Evolutionary conservation across 208 protist species (phyloP), one percentile per base, ranked within the genome.

Genomic region (Crithidia thermophila): DNA sequence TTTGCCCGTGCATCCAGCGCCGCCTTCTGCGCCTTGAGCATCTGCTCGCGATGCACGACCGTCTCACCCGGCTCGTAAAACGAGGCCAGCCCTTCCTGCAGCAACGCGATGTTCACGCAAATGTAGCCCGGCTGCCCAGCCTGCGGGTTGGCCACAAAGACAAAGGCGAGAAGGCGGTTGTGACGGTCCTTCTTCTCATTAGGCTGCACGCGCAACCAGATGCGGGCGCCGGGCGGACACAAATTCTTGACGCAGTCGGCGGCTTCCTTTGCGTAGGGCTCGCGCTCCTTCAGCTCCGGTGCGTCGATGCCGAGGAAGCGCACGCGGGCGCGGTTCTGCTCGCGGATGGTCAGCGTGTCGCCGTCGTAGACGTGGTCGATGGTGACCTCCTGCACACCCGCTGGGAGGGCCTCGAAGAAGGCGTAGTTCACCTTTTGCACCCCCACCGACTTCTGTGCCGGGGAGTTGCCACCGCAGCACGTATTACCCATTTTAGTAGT

Each of bases 281-380:
- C 85, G 30, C 65, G 43, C 55, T 66, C 69, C 39, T 72, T 76
- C 16, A 85, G 67, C 62, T 85, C 78, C 23, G 85, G 85, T 1
- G 81, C 65, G 50, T 87, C 78, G 51, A 87, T 76, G 52, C 85
- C 81, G 18, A 83, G 69, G 39, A 90, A 61, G 1, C 85, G 85
- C 21, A 88, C 79, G 14, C 76, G 66, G 3, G 59, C 63, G 7
- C 65, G 37, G 60, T 82, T 62, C 21, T 76, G 51, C 43, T 79
- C 67, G n/a, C 49, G 46, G 14, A 90, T 67, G 7, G 81, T 90
- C 21, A 90, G 62, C 1, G 81, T 90, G 64, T 90, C 85, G 18
- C 85, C 85, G 45, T 87, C 81, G 63, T 87, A 87, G 42, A 90
- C 85, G 69, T 81, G 72, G 18, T 83, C 47, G 30, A 88, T 43